Evolutionary conservation across 345 rosid species (phyloP).

Genomic region (Gossypium raimondii): DNA sequence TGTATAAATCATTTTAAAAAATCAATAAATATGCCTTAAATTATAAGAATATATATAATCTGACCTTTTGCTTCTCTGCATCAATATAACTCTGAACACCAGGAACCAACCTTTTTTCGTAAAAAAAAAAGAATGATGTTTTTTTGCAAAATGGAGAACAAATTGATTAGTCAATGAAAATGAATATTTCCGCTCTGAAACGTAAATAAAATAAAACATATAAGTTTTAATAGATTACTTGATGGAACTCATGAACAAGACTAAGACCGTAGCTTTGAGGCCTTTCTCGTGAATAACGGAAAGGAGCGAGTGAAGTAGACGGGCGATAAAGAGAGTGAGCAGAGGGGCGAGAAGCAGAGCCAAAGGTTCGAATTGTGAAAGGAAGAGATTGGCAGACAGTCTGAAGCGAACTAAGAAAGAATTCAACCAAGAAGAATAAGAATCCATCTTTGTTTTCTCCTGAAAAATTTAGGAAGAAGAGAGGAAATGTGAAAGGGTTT

Average conservation of each 20-base stretch:
- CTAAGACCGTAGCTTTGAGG: conserved; percentile 44
- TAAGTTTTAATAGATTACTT: conserved; percentile 38
- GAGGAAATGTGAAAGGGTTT: not conserved
- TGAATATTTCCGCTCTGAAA: not conserved
- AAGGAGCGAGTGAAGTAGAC: conserved; percentile 42
- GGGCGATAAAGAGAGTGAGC: conserved; percentile 57
- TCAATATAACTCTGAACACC: conserved; percentile 73
- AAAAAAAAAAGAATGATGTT: too few species aligned
- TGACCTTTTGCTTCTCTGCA: conserved; percentile 93
- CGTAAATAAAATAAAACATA: not conserved
- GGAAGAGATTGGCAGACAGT: conserved; percentile 50
- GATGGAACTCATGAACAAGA: conserved; percentile 48
- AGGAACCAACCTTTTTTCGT: conserved; percentile 59
- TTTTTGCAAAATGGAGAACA: not conserved
- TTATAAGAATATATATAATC: not conserved
- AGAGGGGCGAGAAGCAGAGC: conserved; percentile 56
- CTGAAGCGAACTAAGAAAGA: conserved; percentile 33
- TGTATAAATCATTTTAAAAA: not conserved
- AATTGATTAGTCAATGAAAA: not conserved
- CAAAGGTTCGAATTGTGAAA: conserved; percentile 72
- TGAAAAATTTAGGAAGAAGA: not conserved
- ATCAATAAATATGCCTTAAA: not conserved
- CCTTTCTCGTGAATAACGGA: conserved; percentile 56
- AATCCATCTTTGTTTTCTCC: conserved; percentile 23
- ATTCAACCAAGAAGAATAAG: conserved; percentile 24